Conservation (phyloP, 2,329 filamentous ascomycete genomes). For the Aspergillus awamori region DNA sequence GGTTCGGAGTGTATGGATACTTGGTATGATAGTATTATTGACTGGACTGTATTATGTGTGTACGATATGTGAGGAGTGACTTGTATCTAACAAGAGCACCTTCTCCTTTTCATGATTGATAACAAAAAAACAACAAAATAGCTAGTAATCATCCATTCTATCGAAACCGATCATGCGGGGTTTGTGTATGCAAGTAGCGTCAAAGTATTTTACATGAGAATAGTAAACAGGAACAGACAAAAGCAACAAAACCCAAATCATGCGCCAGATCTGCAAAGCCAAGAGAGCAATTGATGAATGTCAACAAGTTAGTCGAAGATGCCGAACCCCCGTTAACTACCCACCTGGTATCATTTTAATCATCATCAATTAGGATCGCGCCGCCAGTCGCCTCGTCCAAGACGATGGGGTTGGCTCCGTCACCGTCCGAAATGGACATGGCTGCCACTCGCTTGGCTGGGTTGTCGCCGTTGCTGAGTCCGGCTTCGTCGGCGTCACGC, state of each 20-base stretch:
- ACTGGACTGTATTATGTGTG: neutral
- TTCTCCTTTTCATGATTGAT: too few relatives aligned
- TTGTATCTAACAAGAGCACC: too few relatives aligned
- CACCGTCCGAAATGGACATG: conserved; percentile 45
- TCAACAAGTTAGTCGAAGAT: neutral
- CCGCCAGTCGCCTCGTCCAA: conserved; percentile 59
- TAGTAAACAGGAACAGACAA: neutral
- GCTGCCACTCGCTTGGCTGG: conserved; percentile 44
- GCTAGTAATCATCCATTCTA: neutral
- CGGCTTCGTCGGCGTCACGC: conserved; percentile 48
- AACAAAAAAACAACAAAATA: too few relatives aligned
- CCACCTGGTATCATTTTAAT: conserved; percentile 13
- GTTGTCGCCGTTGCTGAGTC: conserved; percentile 41
- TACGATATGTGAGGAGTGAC: neutral
- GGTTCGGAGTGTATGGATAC: neutral
- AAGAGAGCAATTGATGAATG: neutral
- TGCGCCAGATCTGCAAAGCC: conserved; percentile 3
- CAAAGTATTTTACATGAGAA: conserved; percentile 1
- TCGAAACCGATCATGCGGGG: neutral
- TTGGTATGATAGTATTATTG: neutral
- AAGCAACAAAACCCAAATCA: neutral
- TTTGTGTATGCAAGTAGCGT: neutral
- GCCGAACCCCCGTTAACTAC: neutral
- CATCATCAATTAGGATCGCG: conserved; percentile 67
- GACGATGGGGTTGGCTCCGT: conserved; percentile 40